Base-by-base conservation (phyloP, 768 basidiomycete species). In the Trametes cinnabarina region DNA sequence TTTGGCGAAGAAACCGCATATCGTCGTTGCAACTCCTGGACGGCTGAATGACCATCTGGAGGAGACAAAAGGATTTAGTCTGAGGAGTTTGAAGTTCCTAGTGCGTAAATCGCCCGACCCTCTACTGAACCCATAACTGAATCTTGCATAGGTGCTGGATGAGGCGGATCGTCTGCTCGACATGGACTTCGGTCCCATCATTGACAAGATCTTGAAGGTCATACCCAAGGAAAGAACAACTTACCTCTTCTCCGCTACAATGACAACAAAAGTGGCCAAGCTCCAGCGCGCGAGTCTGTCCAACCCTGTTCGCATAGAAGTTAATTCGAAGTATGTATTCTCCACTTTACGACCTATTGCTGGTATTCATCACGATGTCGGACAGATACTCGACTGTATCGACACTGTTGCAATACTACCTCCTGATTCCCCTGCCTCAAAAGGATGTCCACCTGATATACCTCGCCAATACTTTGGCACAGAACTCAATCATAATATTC, bases 191-290 rank as follows among this genome's bases (percentile, higher is more conserved):
- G 94, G 93, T 19, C 88, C 90, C 46, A 88, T 90, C 51, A 92
- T 99, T 65, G 96, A 98, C 77, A 94, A 92, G 77, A 94, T 99
- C 66, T 81, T 99, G 34, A 96, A 95, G 74, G 84, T 92, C 37
- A 88, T 99, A 61, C 97, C 96, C 20, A 92, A 86, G 67, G 95
- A 98, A 65, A 84, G 97, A 11, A 91, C 88, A 28, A 99, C 97
- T 3, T 98, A 94, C 69, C 82, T 99, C 1, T 99, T 94, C 76
- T 98, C 96, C 12, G 97, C 96, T 6, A 98, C 96, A 20, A 98
- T 99, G 96, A 96, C 97, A 11, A 94, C 93, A 14, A 98, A 98
- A 74, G 94, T 99, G 3, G 93, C 91, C 11, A 98, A 98, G 73
- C 79, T 99, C 11, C 96, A 98, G 71, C 77, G 96, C 51, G 95